Conservation (phyloP, 345 rosid species). For the Salix arbutifolia region DNA sequence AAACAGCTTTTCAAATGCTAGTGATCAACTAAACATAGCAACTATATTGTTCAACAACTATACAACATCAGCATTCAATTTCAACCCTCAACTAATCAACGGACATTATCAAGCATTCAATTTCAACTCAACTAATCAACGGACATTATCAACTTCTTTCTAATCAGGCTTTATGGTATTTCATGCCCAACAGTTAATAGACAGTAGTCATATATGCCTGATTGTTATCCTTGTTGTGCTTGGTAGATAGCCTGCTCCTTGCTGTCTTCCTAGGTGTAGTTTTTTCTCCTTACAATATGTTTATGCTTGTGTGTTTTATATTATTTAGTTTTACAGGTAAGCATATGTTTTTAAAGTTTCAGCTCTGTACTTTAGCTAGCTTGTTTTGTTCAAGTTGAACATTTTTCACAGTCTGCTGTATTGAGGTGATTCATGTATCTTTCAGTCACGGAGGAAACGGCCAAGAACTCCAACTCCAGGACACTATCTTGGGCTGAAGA, state of each 20-base stretch:
- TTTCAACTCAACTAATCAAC: conserved; percentile 97
- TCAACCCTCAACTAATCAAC: conserved; percentile 94
- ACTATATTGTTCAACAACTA: conserved; percentile 78
- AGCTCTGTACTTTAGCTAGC: not conserved
- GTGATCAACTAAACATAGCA: conserved; percentile 85
- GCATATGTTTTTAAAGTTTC: not conserved
- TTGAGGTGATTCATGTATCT: conserved; percentile 21
- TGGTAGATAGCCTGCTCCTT: conserved; percentile 2
- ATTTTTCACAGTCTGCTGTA: not conserved
- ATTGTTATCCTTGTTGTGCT: conserved; percentile 20
- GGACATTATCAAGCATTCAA: conserved; percentile 74
- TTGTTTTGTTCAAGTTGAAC: not conserved
- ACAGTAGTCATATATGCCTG: conserved; percentile 21
- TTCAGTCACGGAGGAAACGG: conserved; percentile 97
- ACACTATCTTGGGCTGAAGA: conserved; percentile 96
- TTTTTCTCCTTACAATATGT: not conserved
- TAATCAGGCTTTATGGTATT: conserved; percentile 76
- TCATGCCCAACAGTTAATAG: conserved; percentile 40
- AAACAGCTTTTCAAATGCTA: conserved; percentile 93
- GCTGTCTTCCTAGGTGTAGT: not conserved
- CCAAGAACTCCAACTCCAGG: conserved; percentile 98
- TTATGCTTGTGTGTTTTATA: not conserved
- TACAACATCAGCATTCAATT: conserved; percentile 79
- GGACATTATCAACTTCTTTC: conserved; percentile 93
- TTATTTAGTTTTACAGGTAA: not conserved